A percentile compares a stretch with the other conserved stretches of the same genome.
These are phyloP conservation scores for Starmerella sp. DNA, from an alignment of 805 yeast species.

Conservation along the genomic window DNA sequence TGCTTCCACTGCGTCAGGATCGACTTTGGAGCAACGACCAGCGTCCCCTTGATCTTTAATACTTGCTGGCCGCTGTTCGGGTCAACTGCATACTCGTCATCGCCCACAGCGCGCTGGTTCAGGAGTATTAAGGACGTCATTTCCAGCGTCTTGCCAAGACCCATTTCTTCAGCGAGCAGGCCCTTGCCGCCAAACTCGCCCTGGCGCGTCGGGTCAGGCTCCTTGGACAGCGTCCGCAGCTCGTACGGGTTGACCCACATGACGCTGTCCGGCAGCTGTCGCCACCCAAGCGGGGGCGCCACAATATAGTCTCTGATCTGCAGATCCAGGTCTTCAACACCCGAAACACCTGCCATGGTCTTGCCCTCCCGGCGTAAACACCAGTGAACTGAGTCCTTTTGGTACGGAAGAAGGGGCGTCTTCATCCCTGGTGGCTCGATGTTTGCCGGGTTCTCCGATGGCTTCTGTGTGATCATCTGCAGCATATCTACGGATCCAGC, in stretches of 20 bases:
- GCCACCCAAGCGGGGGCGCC: constrained; percentile 25
- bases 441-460: constrained; percentile 2
- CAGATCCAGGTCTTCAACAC: constrained; percentile 20
- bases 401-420: constrained; percentile 26
- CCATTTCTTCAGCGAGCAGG: constrained; percentile 90
- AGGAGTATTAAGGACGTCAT: constrained; percentile 51
- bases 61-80: neutral
- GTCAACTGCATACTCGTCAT: neutral
- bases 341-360: constrained; percentile 10
- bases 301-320: constrained; percentile 18
- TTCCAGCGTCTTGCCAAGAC: constrained; percentile 90
- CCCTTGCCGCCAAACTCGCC: constrained; percentile 42
- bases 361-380: constrained; percentile 30
- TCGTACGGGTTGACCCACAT: constrained; percentile 26
- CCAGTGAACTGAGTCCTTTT: constrained; percentile 32
- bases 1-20: constrained; percentile 77
- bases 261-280: constrained; percentile 12
- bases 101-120: constrained; percentile 39
- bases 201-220: constrained; percentile 1
- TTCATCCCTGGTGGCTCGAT: constrained; percentile 13
- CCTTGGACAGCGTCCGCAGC: constrained; percentile 5
- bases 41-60: constrained; percentile 51
- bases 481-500: constrained; percentile 15
- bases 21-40: constrained; percentile 78
- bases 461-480: constrained; percentile 9